Base-by-base conservation (phyloP, 495 filamentous ascomycete genomes). In the Aspergillus avenaceus region DNA sequence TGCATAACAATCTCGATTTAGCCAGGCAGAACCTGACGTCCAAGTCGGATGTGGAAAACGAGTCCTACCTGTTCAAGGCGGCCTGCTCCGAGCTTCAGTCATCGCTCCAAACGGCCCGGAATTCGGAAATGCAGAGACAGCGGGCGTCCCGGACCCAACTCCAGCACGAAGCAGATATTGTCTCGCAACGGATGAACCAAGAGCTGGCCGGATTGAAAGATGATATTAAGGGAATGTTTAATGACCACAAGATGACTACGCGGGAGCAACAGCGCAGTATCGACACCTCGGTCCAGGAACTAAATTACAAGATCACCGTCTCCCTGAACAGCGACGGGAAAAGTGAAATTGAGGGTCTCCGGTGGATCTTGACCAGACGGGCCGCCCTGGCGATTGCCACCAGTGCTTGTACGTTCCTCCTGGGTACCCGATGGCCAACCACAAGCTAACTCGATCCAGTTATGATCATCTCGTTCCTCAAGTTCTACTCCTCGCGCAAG, bases 261-360 rank as follows among this genome's bases (percentile, higher is more conserved):
- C 77, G 89, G 36, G 85, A 87, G 63, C 86, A 96, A 61, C 88
- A 95, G 70, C 81, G 91, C 59, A 77, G 69, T 14, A 86, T 89
- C 64, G 91, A 97, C 58, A 86, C 53, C 11, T 72, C 88, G 75
- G 93, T 97, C 23, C 89, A 93, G 72, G 87, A 96, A 66, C 70
- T 96, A 50, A 93, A 92, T 70, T 92, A 96, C 66, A 92, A 92
- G 61, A 96, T 97, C 62, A 91, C 86, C 8, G 87, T 96, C 24
- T 77, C 75, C 12, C 74, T 99, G 31, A 90, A 87, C 59, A 90
- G 86, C 52, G 93, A 97, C 61, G 76, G 84, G 13, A 91, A 89
- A 61, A 90, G 85, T 22, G 89, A 97, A 56, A 89, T 97, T 37
- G 93, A 99, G 65, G 87, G 85, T 2, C 59, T 99, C 28, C 73